These are phyloP conservation scores for Aspergillus incahuasiensis DNA, from an alignment of 495 filamentous ascomycete species.

Conservation along the genomic window DNA sequence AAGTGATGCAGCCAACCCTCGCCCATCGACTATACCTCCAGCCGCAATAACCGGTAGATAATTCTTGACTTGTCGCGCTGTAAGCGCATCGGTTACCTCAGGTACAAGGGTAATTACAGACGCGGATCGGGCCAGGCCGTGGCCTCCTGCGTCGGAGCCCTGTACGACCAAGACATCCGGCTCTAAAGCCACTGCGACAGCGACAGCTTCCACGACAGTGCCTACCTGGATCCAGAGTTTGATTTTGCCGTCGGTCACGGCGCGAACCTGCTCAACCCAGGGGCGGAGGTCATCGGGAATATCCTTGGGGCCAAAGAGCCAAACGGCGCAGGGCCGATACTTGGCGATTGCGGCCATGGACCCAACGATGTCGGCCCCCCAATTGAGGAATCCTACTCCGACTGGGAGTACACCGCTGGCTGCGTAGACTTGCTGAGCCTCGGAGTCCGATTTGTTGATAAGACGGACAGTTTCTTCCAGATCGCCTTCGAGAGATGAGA, in stretches of 20 bases:
- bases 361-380: slow-evolving; percentile 29
- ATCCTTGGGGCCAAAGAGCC: slow-evolving; percentile 53
- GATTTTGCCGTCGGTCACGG: slow-evolving; percentile 34
- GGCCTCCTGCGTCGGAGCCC: slow-evolving; percentile 69
- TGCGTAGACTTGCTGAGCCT: not conserved
- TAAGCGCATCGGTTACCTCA: slow-evolving; percentile 51
- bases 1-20: slow-evolving; percentile 57
- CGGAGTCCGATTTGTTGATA: slow-evolving; percentile 5
- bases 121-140: slow-evolving; percentile 55
- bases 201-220: slow-evolving; percentile 53
- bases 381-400: slow-evolving; percentile 56
- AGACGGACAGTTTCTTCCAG: slow-evolving; percentile 21
- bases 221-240: slow-evolving; percentile 68
- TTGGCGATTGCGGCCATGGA: slow-evolving; percentile 34
- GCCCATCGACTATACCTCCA: slow-evolving; percentile 63
- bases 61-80: slow-evolving; percentile 14
- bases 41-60: slow-evolving; percentile 57
- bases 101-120: slow-evolving; percentile 53
- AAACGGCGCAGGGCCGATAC: slow-evolving; percentile 56
- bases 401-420: slow-evolving; percentile 41
- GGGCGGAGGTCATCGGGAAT: slow-evolving; percentile 21
- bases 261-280: slow-evolving; percentile 3
- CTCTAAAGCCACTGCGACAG: slow-evolving; percentile 27
- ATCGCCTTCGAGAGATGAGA: slow-evolving; percentile 21
- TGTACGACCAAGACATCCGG: slow-evolving; percentile 69